Conservation (phyloP, 2,329 filamentous ascomycete genomes). For the Epichloe baconii region DNA sequence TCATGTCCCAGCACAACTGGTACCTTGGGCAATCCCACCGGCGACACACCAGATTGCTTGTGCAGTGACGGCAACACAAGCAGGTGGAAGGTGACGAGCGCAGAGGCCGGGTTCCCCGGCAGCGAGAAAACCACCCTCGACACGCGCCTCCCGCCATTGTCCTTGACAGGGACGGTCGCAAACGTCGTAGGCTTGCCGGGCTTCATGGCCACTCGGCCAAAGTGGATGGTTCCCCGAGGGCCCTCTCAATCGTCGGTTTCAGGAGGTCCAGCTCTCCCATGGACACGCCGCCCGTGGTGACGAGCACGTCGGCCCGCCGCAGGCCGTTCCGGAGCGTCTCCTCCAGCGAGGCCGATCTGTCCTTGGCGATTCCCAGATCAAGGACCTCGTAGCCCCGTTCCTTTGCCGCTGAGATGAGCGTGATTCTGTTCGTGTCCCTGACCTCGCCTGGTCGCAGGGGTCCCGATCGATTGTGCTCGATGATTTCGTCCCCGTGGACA, state of each 20-base stretch:
- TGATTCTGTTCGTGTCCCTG: slow-evolving; percentile 83
- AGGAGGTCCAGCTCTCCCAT: slow-evolving; percentile 97
- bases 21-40: slow-evolving; percentile 57
- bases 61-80: slow-evolving; percentile 86
- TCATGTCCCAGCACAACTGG: slow-evolving; percentile 60
- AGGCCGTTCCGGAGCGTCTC: slow-evolving; percentile 63
- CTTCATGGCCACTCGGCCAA: slow-evolving; percentile 94
- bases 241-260: slow-evolving; percentile 88
- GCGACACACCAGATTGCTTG: slow-evolving; percentile 55
- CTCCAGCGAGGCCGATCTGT: slow-evolving; percentile 63
- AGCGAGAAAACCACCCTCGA: slow-evolving; percentile 73
- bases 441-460: slow-evolving; percentile 68
- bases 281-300: slow-evolving; percentile 88
- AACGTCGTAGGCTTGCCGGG: slow-evolving; percentile 97
- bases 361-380: slow-evolving; percentile 75
- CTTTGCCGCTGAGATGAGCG: slow-evolving; percentile 63
- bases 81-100: slow-evolving; percentile 83
- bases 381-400: slow-evolving; percentile 66
- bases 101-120: slow-evolving; percentile 87
- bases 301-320: slow-evolving; percentile 62
- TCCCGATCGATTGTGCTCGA: slow-evolving; percentile 53
- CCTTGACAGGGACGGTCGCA: slow-evolving; percentile 65
- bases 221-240: slow-evolving; percentile 89
- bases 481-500: slow-evolving; percentile 92
- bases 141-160: slow-evolving; percentile 42